A percentile compares a stretch with the other conserved stretches of the same genome.
Evolutionary conservation across 1,284 basidiomycete species (phyloP).

Genomic region (Veloporphyrellus conicus): DNA sequence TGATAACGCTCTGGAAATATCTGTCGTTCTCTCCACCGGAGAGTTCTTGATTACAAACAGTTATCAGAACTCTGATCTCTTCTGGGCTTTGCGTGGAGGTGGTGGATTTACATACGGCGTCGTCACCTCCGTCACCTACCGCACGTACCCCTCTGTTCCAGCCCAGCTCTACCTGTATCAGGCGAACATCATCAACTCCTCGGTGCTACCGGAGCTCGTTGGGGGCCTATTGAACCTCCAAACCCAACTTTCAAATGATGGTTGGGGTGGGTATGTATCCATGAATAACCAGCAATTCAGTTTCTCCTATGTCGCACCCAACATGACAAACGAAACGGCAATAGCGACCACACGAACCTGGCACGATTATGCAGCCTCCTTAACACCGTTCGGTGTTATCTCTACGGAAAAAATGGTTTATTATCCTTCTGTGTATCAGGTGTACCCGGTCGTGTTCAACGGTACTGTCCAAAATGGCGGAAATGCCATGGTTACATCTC

Average conservation of each 20-base stretch:
- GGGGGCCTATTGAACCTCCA: conserved; percentile 30
- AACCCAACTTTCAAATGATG: conserved; percentile 31
- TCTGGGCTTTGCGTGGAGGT: conserved; percentile 50
- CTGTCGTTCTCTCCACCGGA: conserved; percentile 17
- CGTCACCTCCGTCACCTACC: conserved; percentile 21
- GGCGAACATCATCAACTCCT: conserved; percentile 26
- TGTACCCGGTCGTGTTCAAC: conserved; percentile 17
- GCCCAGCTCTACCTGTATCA: conserved; percentile 22
- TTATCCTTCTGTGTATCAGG: conserved; percentile 30
- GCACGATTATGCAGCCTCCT: conserved; percentile 22
- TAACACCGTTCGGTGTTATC: conserved; percentile 6
- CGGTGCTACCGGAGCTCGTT: conserved; percentile 15
- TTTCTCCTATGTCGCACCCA: conserved; percentile 32
- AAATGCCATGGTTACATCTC: conserved; percentile 33
- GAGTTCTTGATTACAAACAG: conserved; percentile 16
- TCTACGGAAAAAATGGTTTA: conserved; percentile 4
- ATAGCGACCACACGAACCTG: conserved; percentile 34
- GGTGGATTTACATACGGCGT: conserved; percentile 38
- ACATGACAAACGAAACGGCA: conserved; percentile 32
- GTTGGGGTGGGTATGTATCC: conserved; percentile 20
- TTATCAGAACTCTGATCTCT: conserved; percentile 26
- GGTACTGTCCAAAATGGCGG: conserved; percentile 9
- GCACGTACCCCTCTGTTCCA: conserved; percentile 34
- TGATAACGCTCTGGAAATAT: conserved; percentile 38
- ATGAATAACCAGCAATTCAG: conserved; percentile 1